Base-by-base conservation (phyloP, 148 eudicot species). In the Spergularia marina region DNA sequence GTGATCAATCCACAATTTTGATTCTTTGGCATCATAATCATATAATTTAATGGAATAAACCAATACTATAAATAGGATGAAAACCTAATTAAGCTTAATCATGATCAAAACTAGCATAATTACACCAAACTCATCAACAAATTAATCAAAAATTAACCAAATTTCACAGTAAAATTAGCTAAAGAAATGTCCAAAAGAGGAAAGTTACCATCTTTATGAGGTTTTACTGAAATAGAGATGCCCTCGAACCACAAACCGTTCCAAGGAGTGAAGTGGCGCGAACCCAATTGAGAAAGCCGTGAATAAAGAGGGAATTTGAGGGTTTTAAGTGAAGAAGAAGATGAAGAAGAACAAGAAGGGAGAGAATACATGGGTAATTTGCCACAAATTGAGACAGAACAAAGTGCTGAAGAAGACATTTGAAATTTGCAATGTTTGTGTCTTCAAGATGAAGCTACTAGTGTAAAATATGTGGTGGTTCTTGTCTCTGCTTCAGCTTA, bases 181-280 rank as follows among this genome's bases (percentile, higher is more conserved):
- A 41, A 21, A 34, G 47, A 52, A 70, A 57, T 65, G 39, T 74
- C 80, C 69, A 79, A 9, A 44, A 21, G 58, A 80, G 40, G 81
- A 20, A 71, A 77, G 44, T 51, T 79, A 90, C 91, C 90, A 34
- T 60, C 20, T 65, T 70, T 78, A 7, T 61, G 76, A 76, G 76
- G 68, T 61, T 64, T 76, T 30, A 53, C 80, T 64, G 86, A 82
- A 44, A 84, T 81, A 77, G 84, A 77, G 64, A 75, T 12, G 40
- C 88, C 87, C 80, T 71, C 25, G 55, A 81, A 74, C 83, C 75
- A 77, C 18, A 90, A 72, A 70, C 94, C 94, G 73, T 66, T 85
- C 89, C 91, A 88, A 47, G 83, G 70, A 40, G 80, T 41, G 51
- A 85, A 86, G 23, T 78, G 76, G 57, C 68, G 72, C 49, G 76